These are phyloP conservation scores for Acanthamoeba culbertsoni DNA, from an alignment of 208 protist genomes.

Conservation along the genomic window DNA sequence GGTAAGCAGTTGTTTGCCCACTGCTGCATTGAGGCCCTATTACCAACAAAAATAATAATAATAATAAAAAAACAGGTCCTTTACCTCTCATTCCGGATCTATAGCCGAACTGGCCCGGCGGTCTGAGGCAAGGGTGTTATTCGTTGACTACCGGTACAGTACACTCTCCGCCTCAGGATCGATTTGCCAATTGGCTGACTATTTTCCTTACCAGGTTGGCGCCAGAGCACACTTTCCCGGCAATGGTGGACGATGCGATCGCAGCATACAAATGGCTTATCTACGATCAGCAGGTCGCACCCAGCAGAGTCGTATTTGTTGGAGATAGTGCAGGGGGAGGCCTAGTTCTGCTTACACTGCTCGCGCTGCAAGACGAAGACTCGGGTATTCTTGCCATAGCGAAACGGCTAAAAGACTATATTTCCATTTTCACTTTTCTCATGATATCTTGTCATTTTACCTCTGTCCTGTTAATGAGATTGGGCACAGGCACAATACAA, in stretches of 20 bases:
- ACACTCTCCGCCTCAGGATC: background rate
- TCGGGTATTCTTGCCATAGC: background rate
- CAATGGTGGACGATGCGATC: background rate
- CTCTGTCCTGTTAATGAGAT: background rate
- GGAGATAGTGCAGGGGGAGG: constrained; percentile 55
- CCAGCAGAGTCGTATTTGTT: background rate
- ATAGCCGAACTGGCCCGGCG: background rate
- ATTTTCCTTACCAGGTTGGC: background rate
- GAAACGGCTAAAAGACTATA: no score
- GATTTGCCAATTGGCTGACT: background rate
- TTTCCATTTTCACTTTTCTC: background rate
- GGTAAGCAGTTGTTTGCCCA: background rate
- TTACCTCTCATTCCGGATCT: background rate
- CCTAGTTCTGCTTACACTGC: background rate
- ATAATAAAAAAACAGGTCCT: background rate
- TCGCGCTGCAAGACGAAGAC: background rate
- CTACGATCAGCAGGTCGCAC: background rate
- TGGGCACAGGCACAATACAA: background rate
- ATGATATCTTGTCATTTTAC: background rate
- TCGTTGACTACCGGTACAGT: constrained; percentile 9
- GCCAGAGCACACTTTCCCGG: background rate
- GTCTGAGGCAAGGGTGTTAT: background rate
- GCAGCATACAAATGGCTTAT: constrained; percentile 44
- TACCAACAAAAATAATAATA: no score
- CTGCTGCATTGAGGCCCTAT: no score